Base-by-base conservation (phyloP, 352 stramenopile species). In the Pythium grandisporangium region DNA sequence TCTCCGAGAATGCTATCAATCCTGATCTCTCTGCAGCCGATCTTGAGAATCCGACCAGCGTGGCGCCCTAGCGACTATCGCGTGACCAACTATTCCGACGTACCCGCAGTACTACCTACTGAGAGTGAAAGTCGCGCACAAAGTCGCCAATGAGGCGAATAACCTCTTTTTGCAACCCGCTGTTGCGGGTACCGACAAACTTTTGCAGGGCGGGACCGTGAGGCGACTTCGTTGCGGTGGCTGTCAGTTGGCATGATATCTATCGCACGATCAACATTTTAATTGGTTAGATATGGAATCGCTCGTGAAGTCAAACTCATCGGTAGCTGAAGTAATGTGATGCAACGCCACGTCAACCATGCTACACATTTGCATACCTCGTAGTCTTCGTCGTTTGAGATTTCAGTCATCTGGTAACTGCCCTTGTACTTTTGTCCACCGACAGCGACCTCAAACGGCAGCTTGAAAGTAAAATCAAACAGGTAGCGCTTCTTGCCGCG, bases 401-500 rank as follows among this genome's bases (percentile, higher is more conserved):
- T 86, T 45, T 96, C 84, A 42, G 75, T 73, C 61, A 95, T 65
- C 19, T 64, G 57, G 50, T 84, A 80, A 26, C 42, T 78, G 20
- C 80, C 82, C 38, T 80, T 83, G 63, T 65, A 82, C 12, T 43
- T 66, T 21, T 47, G 44, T 17, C 77, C 63, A 2, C 61, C 58
- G 30, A 89, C 39, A 14, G 62, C 42, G 23, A 90, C 70, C 39
- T 91, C 63, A 21, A 93, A 78, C 12, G 63, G 70, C 25, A 89
- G 45, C 46, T 77, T 77, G 22, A 93, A 86, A 32, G 57, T 78
- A 35, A 87, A 94, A 51, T 96, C 84, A 45, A 89, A 93, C 42
- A 96, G 48, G 59, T 78, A 91, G 14, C 84, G 74, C 53, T 92
- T 94, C 63, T 89, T 91, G 49, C 84, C 84, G 30, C 84, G 78